Percentiles rank a stretch among this genome's conserved stretches.
phyloP scores from a whole-genome alignment of 208 protist species.

The Trypanosoma avium region DNA sequence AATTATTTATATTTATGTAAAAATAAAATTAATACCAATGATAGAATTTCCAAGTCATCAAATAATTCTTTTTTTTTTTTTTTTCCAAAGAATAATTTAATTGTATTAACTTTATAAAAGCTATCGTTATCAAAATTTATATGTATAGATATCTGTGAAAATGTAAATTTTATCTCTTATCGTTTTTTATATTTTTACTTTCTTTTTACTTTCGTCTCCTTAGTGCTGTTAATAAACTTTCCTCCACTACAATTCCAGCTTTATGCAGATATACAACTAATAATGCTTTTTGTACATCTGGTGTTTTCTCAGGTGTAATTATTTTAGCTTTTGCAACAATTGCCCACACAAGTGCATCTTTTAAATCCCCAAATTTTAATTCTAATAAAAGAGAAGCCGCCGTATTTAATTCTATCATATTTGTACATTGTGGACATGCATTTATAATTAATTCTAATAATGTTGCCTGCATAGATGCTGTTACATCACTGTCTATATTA shows the following conservation, averaged over 20 bases:
- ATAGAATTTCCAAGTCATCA: no score
- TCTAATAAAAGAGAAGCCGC: constrained; percentile 49
- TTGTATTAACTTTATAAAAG: no score
- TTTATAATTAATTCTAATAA: constrained; percentile 40
- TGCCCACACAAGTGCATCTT: constrained; percentile 27
- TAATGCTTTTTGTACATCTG: constrained; percentile 51
- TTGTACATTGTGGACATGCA: constrained; percentile 9
- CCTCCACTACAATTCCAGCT: constrained; percentile 35
- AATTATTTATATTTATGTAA: no score
- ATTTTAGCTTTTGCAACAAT: constrained; percentile 23
- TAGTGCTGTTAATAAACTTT: constrained; percentile 42
- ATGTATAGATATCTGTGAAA: no score
- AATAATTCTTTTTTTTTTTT: no score
- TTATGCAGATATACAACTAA: constrained; percentile 77
- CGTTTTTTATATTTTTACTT: neutral
- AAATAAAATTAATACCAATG: no score
- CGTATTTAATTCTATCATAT: constrained; percentile 40
- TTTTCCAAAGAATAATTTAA: no score
- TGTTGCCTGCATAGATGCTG: constrained; percentile 32
- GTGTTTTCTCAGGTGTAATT: constrained; percentile 19
- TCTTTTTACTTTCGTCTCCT: constrained; percentile 9
- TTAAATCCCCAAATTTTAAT: constrained; percentile 16
- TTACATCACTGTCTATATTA: constrained; percentile 11
- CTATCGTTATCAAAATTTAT: no score
- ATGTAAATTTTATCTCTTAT: neutral